These are phyloP conservation scores for Larix kaempferi DNA, from an alignment of 75 land plant genomes.

Conservation along the genomic window DNA sequence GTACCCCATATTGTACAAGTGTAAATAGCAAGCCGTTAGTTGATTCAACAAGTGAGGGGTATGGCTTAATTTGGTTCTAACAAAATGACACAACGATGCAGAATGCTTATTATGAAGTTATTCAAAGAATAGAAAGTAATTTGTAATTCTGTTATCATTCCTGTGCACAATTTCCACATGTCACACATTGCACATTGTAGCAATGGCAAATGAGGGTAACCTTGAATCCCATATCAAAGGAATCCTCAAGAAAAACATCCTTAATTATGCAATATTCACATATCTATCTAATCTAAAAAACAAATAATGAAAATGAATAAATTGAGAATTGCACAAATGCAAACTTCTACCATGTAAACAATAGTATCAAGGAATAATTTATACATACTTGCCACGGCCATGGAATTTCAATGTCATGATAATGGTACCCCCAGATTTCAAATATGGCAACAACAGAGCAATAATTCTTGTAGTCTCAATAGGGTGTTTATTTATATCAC, in stretches of 20 bases:
- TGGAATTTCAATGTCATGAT: conserved; percentile 26
- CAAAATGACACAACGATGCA: too few species aligned
- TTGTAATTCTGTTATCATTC: too few species aligned
- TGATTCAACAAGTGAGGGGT: too few species aligned
- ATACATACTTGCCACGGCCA: conserved; percentile 25
- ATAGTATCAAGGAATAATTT: not conserved
- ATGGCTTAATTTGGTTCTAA: too few species aligned
- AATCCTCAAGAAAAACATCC: not conserved
- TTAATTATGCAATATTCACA: not conserved
- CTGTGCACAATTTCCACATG: too few species aligned
- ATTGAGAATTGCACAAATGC: not conserved
- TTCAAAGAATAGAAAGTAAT: too few species aligned
- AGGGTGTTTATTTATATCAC: conserved; percentile 27
- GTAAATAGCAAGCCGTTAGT: too few species aligned
- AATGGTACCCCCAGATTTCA: conserved; percentile 16
- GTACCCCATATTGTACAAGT: too few species aligned
- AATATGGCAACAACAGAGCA: conserved; percentile 12
- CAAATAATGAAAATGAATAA: not conserved
- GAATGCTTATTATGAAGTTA: too few species aligned
- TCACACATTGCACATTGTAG: too few species aligned
- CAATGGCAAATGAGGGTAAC: too few species aligned
- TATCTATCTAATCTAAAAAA: not conserved
- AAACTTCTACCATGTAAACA: not conserved
- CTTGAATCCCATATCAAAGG: not conserved
- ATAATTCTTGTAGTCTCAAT: conserved; percentile 22